phyloP scores from a whole-genome alignment of 441 rosid species.

The Erodium trifolium region DNA sequence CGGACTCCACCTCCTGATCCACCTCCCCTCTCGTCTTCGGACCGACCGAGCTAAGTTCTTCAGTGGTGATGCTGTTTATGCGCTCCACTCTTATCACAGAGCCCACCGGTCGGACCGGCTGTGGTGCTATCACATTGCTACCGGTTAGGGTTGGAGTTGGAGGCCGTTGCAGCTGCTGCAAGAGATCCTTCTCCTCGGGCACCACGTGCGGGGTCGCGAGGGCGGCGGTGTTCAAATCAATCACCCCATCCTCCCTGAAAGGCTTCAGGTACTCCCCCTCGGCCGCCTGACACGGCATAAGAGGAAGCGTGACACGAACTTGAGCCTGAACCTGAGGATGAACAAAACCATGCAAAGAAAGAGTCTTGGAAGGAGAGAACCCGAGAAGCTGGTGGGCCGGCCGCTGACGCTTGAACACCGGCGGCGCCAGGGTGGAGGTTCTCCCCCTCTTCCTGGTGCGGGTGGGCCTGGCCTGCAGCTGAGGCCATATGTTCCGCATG shows the following conservation, averaged over 20 bases:
- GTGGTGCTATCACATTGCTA: conserved; percentile 48
- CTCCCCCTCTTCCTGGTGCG: conserved; percentile 84
- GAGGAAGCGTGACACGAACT: conserved; percentile 15
- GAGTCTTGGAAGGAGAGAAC: conserved; percentile 26
- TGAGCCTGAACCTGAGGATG: conserved; percentile 17
- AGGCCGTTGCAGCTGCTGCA: conserved; percentile 53
- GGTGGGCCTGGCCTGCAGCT: conserved; percentile 72
- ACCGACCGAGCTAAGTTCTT: not conserved
- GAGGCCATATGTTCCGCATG: conserved; percentile 71
- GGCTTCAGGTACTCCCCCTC: conserved; percentile 20
- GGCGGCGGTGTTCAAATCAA: conserved; percentile 48
- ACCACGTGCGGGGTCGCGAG: conserved; percentile 20
- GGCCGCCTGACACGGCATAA: too few relatives aligned
- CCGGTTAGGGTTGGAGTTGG: not conserved
- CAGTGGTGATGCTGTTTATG: conserved; percentile 26
- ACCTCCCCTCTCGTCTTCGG: conserved; percentile 52
- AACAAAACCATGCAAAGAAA: conserved; percentile 40
- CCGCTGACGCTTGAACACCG: conserved; percentile 42
- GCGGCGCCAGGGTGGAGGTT: conserved; percentile 37
- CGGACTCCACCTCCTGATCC: conserved; percentile 69
- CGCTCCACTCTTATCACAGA: conserved; percentile 56
- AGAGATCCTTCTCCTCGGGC: conserved; percentile 57
- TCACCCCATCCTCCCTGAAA: conserved; percentile 23
- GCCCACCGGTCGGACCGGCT: conserved; percentile 61
- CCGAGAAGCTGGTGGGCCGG: conserved; percentile 20